Evolutionary conservation across 495 filamentous ascomycete genomes (phyloP), one percentile per base, ranked within the genome.

Genomic region (Hypoxylon rickii): DNA sequence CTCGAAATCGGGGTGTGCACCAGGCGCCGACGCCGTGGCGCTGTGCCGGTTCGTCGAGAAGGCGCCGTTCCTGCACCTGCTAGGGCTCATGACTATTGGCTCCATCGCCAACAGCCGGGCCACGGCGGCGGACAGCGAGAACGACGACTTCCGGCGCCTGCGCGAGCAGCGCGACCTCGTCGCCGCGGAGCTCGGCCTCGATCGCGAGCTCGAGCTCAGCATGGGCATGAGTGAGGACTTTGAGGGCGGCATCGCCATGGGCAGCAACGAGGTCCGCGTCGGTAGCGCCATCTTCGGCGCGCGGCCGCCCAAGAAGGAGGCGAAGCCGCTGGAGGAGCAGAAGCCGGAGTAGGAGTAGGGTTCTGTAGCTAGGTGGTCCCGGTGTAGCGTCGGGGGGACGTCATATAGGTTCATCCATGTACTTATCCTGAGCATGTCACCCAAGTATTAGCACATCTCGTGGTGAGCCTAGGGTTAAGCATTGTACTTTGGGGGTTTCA

Each of bases 31-130:
- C 18, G 74, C 88, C 1, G 70, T 85, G 2, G 72, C 58, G 2
- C 73, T 98, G 26, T 89, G 86, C 65, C 73, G 74, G 19, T 81
- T 86, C 66, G 70, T 78, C 4, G 78, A 86, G 17, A 69, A 80
- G 29, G 96, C 92, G 73, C 85, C 86, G 2, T 79, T 86, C 67
- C 71, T 98, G 22, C 74, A 81, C 34, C 67, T 98, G 15, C 78
- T 87, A 46, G 94, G 94, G 0, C 66, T 98, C 3, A 98, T 98
- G 94, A 98, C 94, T 1, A 97, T 98, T 64, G 94, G 94, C 0
- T 90, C 91, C 13, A 94, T 98, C 65, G 92, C 90, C 42, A 72
- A 92, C 49, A 91, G 86, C 19, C 76, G 82, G 61, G 88, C 79
- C 2, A 85, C 83, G 7, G 86, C 83, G 17, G 62, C 80, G 5